Base-by-base conservation (phyloP, 805 yeast species). In the Debaryomyces maramus region DNA sequence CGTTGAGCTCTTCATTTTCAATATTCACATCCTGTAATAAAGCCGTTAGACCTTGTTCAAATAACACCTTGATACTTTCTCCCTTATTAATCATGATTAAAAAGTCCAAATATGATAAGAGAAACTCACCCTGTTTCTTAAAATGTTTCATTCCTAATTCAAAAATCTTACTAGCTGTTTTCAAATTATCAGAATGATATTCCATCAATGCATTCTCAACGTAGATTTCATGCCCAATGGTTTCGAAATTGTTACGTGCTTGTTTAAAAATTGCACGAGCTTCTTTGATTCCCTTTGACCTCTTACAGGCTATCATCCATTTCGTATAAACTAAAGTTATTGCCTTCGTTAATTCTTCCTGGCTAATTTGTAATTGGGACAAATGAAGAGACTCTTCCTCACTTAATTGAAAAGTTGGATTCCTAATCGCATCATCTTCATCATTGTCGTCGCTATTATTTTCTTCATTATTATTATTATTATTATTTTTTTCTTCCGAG, bases 171-270 rank as follows among this genome's bases (percentile, higher is more conserved):
- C 75, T 67, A 0, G 97, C 90, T 32, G 86, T 80, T 39, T 78
- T 81, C 17, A 74, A 65, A 45, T 82, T 85, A 44, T 78, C 82
- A 43, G 83, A 72, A 50, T 78, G 80, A 50, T 77, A 81, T 56
- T 91, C 99, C 68, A 89, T 71, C 56, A 79, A 68, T 0, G 97
- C 96, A 53, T 85, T 84, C 43, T 87, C 91, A 15, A 83, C 81
- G 61, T 77, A 91, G 15, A 91, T 75, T 50, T 88, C 88, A 67
- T 81, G 80, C 0, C 95, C 83, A 30, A 85, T 63, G 8, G 69
- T 64, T n/a, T 69, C 56, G 48, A 78, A 75, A 39, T 54, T 60
- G 54, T 81, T 79, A 51, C 96, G 78, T 6, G 85, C 84, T 48
- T 73, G 76, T 40, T 85, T 75, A 57, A 89, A 88, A 2, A 87